Evolutionary conservation across 73 alveolate genomes (phyloP), one percentile per base, ranked within the genome.

Genomic region (Loxodes magnus): DNA sequence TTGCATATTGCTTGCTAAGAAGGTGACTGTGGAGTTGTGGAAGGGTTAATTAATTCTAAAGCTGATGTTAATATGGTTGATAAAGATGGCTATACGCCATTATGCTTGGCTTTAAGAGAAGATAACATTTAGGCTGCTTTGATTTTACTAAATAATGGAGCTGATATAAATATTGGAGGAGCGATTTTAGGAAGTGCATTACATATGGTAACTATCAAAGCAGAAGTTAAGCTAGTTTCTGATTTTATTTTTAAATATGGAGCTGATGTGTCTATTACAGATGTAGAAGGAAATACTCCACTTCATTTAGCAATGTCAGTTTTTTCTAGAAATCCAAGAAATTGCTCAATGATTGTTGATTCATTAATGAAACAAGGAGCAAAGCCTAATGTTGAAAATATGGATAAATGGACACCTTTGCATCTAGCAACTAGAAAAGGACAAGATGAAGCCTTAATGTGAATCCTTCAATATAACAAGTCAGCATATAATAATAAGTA

Each of bases 311-410:
- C 61, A 6, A 7, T 69, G 52, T 56, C 46, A 27, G 83, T 69
- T 14, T 69, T 69, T 21, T 56, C 70, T 22, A 69, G 61, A 29
- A 61, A 46, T 23, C 7, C n/a, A 25, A 5, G 7, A 25, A 24
- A n/a, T 25, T 25, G 92, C 44, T 51, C 31, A 4, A 39, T 66
- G 19, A 86, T 86, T 15, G 78, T 79, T 27, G 83, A 79, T 42
- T 43, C 66, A 23, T 65, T 86, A 14, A 46, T 81, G n/a, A 71
- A 64, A 43, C 66, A 77, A 49, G 84, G 76, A n/a, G 75, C 83
- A 0, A 65, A 48, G 36, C 66, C 60, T 3, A 69, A 69, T 48
- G 21, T 31, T 35, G 48, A 29, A 39, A 69, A 69, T 39, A 33
- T 35, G 25, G 83, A 69, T 5, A 33, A 24, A n/a, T 61, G 74